Conservation (phyloP, 1,284 basidiomycete genomes). For the Ganoderma lucidum region DNA sequence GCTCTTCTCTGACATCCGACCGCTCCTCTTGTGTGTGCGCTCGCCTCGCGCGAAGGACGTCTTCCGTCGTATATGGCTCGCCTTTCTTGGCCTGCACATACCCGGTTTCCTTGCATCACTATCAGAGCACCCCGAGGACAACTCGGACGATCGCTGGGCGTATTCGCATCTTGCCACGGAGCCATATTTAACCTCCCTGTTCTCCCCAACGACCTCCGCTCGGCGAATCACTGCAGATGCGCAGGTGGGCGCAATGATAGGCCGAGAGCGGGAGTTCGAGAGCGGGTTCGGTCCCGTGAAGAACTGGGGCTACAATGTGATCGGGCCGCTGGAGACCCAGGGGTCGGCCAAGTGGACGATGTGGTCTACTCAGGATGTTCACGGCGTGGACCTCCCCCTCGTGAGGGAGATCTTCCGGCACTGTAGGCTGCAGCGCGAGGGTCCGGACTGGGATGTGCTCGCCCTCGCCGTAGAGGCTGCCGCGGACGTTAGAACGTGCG, state of each 20-base stretch:
- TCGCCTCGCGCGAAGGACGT: constrained; percentile 61
- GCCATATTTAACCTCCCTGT: constrained; percentile 56
- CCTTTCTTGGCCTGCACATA: constrained; percentile 78
- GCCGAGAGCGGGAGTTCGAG: constrained; percentile 67
- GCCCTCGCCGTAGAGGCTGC: constrained; percentile 74
- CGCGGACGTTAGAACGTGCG: constrained; percentile 66
- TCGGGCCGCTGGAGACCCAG: constrained; percentile 62
- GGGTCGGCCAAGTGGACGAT: constrained; percentile 49
- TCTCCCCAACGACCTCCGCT: constrained; percentile 49
- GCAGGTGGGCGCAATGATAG: constrained; percentile 69
- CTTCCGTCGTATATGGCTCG: constrained; percentile 81
- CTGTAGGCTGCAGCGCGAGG: constrained; percentile 54
- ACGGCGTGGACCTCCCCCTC: constrained; percentile 54
- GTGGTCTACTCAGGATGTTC: constrained; percentile 60
- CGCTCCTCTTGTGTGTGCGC: constrained; percentile 70
- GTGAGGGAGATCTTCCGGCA: constrained; percentile 66
- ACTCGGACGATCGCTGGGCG: constrained; percentile 73
- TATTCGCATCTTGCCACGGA: constrained; percentile 52
- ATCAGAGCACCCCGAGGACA: constrained; percentile 37
- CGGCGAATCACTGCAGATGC: constrained; percentile 58
- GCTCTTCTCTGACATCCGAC: constrained; percentile 82
- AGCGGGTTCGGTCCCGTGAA: constrained; percentile 72
- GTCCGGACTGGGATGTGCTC: constrained; percentile 69
- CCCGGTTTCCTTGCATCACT: constrained; percentile 65
- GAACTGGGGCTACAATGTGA: constrained; percentile 63